These are phyloP conservation scores for Bolboschoenus planiculmis DNA, from an alignment of 176 grass and related monocot species.

Conservation along the genomic window DNA sequence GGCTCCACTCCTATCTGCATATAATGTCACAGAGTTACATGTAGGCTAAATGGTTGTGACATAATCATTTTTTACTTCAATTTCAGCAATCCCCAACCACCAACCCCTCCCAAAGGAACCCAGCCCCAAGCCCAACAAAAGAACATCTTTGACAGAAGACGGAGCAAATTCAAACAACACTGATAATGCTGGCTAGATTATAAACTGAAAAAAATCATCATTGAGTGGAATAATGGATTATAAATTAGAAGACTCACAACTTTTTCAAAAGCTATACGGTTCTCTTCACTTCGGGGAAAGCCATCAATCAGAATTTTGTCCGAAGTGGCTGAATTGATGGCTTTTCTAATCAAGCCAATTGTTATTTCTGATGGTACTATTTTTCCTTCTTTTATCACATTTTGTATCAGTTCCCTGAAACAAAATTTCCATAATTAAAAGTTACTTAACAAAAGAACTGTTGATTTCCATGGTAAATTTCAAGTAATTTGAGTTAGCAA, in stretches of 20 bases:
- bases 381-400: conserved; percentile 82
- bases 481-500: too few relatives aligned
- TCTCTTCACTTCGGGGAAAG: conserved; percentile 88
- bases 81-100: not conserved
- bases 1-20: conserved; percentile 80
- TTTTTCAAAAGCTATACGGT: conserved; percentile 82
- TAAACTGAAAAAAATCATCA: not conserved
- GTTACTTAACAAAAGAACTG: not conserved
- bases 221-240: conserved; percentile 1
- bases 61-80: not conserved
- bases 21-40: not conserved
- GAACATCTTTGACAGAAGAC: not conserved
- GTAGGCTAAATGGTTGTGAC: not conserved
- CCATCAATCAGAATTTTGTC: conserved; percentile 85
- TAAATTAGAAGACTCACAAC: conserved; percentile 55
- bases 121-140: not conserved
- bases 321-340: conserved; percentile 45
- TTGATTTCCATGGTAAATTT: too few relatives aligned
- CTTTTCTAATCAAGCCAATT: conserved; percentile 60
- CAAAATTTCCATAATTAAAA: not conserved
- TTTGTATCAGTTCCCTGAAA: conserved; percentile 50
- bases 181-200: not conserved
- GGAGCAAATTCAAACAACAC: not conserved
- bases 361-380: conserved; percentile 96
- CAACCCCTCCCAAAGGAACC: not conserved